Conservation (phyloP, 2,329 filamentous ascomycete genomes). For the Fonsecaea monophora region DNA sequence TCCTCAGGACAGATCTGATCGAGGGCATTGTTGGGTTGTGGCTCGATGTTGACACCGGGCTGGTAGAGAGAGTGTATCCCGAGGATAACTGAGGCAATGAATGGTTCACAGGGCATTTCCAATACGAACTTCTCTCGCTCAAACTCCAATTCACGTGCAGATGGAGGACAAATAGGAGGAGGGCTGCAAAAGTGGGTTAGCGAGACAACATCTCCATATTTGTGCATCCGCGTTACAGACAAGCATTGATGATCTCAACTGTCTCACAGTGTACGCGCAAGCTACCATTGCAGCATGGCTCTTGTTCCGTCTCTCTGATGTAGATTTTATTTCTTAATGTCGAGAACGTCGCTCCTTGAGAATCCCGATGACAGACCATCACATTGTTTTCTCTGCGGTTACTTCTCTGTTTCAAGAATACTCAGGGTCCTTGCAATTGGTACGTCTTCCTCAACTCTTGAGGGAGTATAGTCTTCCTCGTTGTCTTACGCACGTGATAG, state of each 20-base stretch:
- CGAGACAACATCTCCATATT: neutral
- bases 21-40: constrained; percentile 20
- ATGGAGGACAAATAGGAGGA: neutral
- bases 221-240: neutral
- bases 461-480: neutral
- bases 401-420: no score
- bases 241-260: neutral
- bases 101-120: neutral
- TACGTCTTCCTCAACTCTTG: no score
- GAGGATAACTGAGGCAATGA: neutral
- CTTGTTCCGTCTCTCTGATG: neutral
- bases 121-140: neutral
- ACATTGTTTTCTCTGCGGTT: no score
- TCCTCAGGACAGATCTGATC: constrained; percentile 22
- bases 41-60: constrained; percentile 25
- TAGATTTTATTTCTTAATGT: neutral
- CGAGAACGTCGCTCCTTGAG: neutral
- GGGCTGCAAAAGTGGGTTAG: neutral
- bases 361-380: no score
- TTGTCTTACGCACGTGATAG: no score
- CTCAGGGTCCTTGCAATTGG: no score
- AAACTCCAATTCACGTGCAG: no score
- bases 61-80: constrained; percentile 17
- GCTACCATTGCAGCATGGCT: neutral
- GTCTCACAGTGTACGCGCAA: neutral